Evolutionary conservation across 768 basidiomycete species (phyloP), one percentile per base, ranked within the genome.

Genomic region (Amanita polypyramis): DNA sequence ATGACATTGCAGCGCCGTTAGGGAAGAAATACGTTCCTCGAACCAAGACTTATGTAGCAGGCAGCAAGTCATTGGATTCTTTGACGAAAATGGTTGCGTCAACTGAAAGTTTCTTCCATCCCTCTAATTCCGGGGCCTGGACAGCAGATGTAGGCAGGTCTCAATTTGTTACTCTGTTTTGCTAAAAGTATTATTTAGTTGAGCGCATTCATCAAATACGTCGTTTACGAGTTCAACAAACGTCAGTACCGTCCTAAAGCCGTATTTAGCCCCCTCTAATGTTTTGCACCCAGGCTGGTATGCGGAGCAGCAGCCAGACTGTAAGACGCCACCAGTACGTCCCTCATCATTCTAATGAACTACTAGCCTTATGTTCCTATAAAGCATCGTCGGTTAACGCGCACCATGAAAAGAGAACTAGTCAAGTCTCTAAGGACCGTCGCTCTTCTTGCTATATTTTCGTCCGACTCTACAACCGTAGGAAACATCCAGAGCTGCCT

Each of bases 71-170:
- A 3, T 66, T 95, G 48, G 90, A 93, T 60, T 86, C 89, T 6
- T 66, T 95, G n/a, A 80, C 79, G 9, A 82, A 82, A 61, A 67
- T 95, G 52, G 80, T 95, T 54, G 86, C 85, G 5, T 89, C 88
- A 4, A 85, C 81, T 21, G 92, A 95, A 62, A 82, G 81, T 48
- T 92, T 91, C 67, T 95, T 93, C 66, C 91, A 93, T 60, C 91
- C 91, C 0, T 82, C 82, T 8, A 92, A 90, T 58, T 86, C 86
- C 1, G 90, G 90, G 7, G 70, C 75, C 9, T 92, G 88, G 84
- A 88, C 88, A 3, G 65, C 73, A 44, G 82, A 85, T 68, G 82
- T 83, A 64, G 50, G 75, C 64, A 27, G 25, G 7, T 7, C 25
- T 27, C 7, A 32, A 43, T 40, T 17, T 21, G 6, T 10, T 23